Evolutionary conservation across 495 filamentous ascomycete genomes (phyloP), one percentile per base, ranked within the genome.

Genomic region (Cairneyella variabilis): DNA sequence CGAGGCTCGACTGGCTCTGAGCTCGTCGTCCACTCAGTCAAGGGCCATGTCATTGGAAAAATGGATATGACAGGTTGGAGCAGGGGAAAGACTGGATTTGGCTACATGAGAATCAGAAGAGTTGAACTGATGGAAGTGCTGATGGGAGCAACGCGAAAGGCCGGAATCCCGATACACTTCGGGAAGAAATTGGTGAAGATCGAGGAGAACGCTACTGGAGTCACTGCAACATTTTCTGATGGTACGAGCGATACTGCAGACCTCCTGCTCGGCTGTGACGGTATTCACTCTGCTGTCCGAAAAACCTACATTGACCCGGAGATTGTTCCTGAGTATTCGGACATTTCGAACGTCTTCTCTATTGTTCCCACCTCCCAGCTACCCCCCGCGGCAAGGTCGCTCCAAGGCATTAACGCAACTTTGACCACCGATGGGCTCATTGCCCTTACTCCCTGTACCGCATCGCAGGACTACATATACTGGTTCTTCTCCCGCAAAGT

Each of bases 201-300:
- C 45, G 51, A 59, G 14, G 53, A 65, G 17, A 36, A 10, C n/a
- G 50, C 66, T 0, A 69, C 75, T 25, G 59, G 65, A 18, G 76
- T 80, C 0, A 69, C 67, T 6, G 57, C 80, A 17, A 66, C 67
- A 20, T 83, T 85, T 61, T 59, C 75, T 16, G 77, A 80, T 59
- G 74, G 75, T 5, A 70, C 72, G 0, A 65, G 62, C 1, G 74
- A 71, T 1, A 66, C 67, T 17, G 80, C 71, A 0, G 77, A 84
- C 48, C 55, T 84, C 2, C 67, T 84, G 3, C 63, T 84, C 17
- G 82, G 80, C 46, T 83, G 80, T 62, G 82, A 85, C 55, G 82
- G 82, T 6, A 80, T 84, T 20, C 79, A 83, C 63, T 84, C 80
- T 3, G 66, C 68, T 22, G 72, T 77, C 12, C 76, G 82, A 11